A percentile compares a stretch with the other conserved stretches of the same genome.
These are phyloP conservation scores for Mycena haematopus DNA, from an alignment of 768 basidiomycete species.

Conservation along the genomic window DNA sequence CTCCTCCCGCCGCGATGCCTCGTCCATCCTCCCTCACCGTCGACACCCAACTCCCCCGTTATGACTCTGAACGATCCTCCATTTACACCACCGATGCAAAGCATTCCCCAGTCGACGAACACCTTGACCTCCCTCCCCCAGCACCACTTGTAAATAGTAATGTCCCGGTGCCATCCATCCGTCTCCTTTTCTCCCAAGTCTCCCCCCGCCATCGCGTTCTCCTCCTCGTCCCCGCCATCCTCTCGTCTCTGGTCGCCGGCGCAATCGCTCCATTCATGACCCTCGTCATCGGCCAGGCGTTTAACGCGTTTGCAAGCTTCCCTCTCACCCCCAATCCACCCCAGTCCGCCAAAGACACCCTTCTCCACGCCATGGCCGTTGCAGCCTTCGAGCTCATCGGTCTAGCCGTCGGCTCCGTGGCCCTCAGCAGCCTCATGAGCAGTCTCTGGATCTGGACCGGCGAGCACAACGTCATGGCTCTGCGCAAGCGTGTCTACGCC, in stretches of 20 bases:
- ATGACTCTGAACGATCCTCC: conserved; percentile 29
- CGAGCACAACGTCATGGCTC: conserved; percentile 64
- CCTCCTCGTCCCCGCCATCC: conserved; percentile 68
- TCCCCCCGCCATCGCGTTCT: conserved; percentile 59
- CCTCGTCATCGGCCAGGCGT: conserved; percentile 75
- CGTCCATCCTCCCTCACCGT: conserved; percentile 25
- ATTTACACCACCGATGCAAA: conserved; percentile 23
- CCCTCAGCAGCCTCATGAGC: conserved; percentile 65
- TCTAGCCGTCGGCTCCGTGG: conserved; percentile 57
- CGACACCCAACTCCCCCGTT: conserved; percentile 20
- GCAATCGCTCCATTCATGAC: conserved; percentile 89
- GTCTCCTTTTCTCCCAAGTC: conserved; percentile 71
- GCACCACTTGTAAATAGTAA: conserved; percentile 31
- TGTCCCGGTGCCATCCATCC: conserved; percentile 54
- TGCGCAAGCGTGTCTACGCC: conserved; percentile 63
- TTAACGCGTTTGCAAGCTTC: conserved; percentile 67
- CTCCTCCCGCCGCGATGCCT: conserved; percentile 27
- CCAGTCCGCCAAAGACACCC: conserved; percentile 43
- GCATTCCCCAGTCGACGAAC: conserved; percentile 25
- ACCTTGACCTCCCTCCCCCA: conserved; percentile 1
- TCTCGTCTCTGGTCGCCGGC: conserved; percentile 67
- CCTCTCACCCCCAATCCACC: conserved; percentile 32
- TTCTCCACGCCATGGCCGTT: conserved; percentile 55
- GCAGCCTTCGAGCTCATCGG: conserved; percentile 61
- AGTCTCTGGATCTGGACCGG: conserved; percentile 76